Base-by-base conservation (phyloP, 1,284 basidiomycete species). In the Trichosporon inkin region DNA sequence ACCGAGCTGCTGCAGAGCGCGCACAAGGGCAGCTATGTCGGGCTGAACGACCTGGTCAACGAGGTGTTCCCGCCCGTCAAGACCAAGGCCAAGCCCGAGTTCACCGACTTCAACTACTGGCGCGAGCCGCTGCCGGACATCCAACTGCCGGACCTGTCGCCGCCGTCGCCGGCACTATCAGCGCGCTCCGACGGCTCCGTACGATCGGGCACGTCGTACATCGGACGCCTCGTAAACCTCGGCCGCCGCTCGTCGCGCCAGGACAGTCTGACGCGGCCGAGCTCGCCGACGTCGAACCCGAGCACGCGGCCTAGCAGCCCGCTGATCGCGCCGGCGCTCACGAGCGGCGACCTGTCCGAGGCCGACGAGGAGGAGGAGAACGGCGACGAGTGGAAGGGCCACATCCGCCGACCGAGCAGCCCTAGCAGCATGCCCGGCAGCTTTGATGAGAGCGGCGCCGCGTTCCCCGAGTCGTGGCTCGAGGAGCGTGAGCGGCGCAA, bases 61-160 rank as follows among this genome's bases (percentile, higher is more conserved):
- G 94, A 97, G 76, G 95, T 97, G 88, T 99, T 99, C 82, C 96
- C 96, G 24, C 92, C 95, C 0, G 92, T 98, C 62, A 85, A 92
- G 70, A 86, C 87, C 56, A 90, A 90, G 72, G 88, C 88, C 82
- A 85, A 86, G 38, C 86, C 91, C 0, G 92, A 96, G 75, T 99
- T 84, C 75, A 97, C 93, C 17, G 95, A 99, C 77, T 95, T 97
- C 82, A 98, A 96, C 74, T 99, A 86, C 75, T 99, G 96, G 96
- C 88, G 92, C 65, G 71, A 84, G 0, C 86, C 90, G 0, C 80
- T 95, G 10, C 83, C 84, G 52, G 88, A 92, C 3, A 86, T 90
- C 62, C 82, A 87, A 13, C 81, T 98, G 1, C 95, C 95, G 0
- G 93, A 97, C 72, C 77, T 98, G n/a, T 81, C 87, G 0, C 92